phyloP scores from a whole-genome alignment of 345 rosid genomes.

The Sonneratia caseolaris region DNA sequence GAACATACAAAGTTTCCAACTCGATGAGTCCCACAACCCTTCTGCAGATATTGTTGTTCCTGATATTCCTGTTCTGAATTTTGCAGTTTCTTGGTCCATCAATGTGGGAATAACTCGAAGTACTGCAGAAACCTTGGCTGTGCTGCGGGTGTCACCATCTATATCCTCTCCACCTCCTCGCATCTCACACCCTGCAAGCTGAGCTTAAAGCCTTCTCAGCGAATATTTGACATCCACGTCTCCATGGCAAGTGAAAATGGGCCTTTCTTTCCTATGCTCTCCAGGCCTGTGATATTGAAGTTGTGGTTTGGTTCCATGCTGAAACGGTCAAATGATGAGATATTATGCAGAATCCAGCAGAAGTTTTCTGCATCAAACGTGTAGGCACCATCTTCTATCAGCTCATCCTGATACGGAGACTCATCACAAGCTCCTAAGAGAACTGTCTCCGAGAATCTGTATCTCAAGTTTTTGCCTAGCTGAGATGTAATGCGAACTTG shows the following conservation, averaged over 20 bases:
- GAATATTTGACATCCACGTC: neutral
- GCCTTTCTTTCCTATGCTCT: neutral
- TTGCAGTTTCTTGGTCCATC: neutral
- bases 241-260: neutral
- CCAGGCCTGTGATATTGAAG: neutral
- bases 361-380: neutral
- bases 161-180: neutral
- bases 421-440: neutral
- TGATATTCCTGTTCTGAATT: neutral
- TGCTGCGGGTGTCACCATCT: neutral
- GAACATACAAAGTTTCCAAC: neutral
- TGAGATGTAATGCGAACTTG: neutral
- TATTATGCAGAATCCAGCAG: neutral
- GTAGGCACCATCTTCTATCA: constrained; percentile 5
- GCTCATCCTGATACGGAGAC: neutral
- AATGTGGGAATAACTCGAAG: neutral
- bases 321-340: neutral
- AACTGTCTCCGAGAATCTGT: neutral
- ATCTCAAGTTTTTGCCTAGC: neutral
- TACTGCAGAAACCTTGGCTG: constrained; percentile 4
- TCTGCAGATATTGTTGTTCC: neutral
- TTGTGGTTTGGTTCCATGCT: neutral
- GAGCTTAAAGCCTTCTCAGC: constrained; percentile 1
- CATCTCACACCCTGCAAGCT: constrained; percentile 1
- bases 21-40: neutral